Conservation (phyloP, 2,329 filamentous ascomycete genomes). For the Colletotrichum musicola region DNA sequence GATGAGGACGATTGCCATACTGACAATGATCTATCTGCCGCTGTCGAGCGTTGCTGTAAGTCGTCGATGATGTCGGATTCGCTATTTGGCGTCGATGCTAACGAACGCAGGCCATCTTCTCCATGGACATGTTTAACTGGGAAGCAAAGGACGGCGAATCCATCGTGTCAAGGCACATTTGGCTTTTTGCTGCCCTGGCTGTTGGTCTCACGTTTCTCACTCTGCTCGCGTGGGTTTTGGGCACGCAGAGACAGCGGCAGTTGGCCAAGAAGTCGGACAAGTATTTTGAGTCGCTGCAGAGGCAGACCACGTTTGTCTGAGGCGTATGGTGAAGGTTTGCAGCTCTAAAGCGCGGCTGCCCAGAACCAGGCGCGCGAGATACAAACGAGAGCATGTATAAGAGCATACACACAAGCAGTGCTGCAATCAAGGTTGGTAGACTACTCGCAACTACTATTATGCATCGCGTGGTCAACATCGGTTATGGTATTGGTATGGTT, state of each 20-base stretch:
- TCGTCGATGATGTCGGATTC: not conserved
- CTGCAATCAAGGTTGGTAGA: too few species aligned
- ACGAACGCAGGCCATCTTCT: slow-evolving; percentile 44
- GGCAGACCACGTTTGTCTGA: slow-evolving; percentile 2
- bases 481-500: too few species aligned
- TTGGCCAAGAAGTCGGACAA: not conserved
- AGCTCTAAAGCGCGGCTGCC: too few species aligned
- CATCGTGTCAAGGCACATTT: slow-evolving; percentile 44
- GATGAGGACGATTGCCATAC: slow-evolving; percentile 47
- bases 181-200: slow-evolving; percentile 42
- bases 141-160: slow-evolving; percentile 38
- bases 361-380: too few species aligned
- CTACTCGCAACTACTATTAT: too few species aligned
- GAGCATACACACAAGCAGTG: too few species aligned
- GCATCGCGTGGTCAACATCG: too few species aligned
- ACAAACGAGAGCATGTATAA: too few species aligned
- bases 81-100: not conserved
- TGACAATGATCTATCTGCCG: slow-evolving; percentile 48
- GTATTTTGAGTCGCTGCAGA: slow-evolving; percentile 1
- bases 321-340: not conserved
- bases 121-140: slow-evolving; percentile 46
- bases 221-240: slow-evolving; percentile 21
- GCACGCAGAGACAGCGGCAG: not conserved
- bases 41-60: slow-evolving; percentile 44
- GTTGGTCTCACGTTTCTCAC: slow-evolving; percentile 40